These are phyloP conservation scores for Heracleum sosnowskyi DNA, from an alignment of 129 eudicot genomes.

Conservation along the genomic window DNA sequence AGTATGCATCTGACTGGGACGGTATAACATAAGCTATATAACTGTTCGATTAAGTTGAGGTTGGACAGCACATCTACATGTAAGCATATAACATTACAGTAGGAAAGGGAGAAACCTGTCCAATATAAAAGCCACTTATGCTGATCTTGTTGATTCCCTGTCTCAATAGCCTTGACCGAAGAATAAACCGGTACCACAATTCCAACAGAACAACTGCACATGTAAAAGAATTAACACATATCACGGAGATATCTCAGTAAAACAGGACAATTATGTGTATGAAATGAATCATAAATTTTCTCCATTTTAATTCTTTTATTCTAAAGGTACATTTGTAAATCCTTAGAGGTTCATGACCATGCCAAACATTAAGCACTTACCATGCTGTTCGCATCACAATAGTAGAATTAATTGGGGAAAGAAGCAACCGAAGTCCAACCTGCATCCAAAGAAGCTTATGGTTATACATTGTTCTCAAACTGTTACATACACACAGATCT, in stretches of 20 bases:
- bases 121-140: constrained; percentile 18
- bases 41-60: not conserved
- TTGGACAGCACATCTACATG: not conserved
- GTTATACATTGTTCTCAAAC: not conserved
- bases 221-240: not conserved
- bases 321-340: not conserved
- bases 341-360: too few relatives aligned
- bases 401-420: constrained; percentile 10
- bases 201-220: constrained; percentile 16
- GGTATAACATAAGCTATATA: not conserved
- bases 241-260: not conserved
- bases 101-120: constrained; percentile 9
- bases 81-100: not conserved
- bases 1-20: not conserved
- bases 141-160: constrained; percentile 3
- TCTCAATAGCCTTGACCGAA: constrained; percentile 17
- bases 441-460: not conserved
- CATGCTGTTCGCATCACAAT: constrained; percentile 15
- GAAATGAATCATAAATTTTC: not conserved
- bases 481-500: not conserved
- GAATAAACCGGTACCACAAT: constrained; percentile 15
- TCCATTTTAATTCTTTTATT: not conserved
- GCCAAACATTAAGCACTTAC: not conserved
- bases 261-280: not conserved
- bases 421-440: constrained; percentile 19